Conservation (phyloP, 106 monocot species). For the Cymbidium sinense region DNA sequence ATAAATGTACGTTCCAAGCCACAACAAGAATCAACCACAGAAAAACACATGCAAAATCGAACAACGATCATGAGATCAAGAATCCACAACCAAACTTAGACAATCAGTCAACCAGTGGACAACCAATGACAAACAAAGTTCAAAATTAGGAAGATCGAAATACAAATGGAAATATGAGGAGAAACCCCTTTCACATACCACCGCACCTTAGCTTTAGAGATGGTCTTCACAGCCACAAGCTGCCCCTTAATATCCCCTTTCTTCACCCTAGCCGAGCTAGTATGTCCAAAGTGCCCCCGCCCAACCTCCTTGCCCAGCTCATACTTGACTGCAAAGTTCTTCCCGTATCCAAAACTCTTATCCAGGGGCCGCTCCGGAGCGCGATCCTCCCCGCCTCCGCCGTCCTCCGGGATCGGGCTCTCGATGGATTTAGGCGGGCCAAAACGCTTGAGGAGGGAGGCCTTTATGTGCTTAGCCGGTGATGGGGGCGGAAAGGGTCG, state of each 20-base stretch:
- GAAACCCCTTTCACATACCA: slow-evolving; percentile 20
- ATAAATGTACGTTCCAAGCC: neutral
- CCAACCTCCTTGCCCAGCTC: slow-evolving; percentile 82
- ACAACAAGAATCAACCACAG: neutral
- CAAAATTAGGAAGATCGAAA: neutral
- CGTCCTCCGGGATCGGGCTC: slow-evolving; percentile 51
- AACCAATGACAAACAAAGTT: neutral
- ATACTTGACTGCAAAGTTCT: slow-evolving; percentile 57
- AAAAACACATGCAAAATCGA: neutral
- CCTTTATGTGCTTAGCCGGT: slow-evolving; percentile 48
- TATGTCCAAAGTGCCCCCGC: slow-evolving; percentile 73
- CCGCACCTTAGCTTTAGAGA: slow-evolving; percentile 72
- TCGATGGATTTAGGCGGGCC: slow-evolving; percentile 24
- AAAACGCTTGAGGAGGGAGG: slow-evolving; percentile 27
- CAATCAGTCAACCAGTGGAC: neutral
- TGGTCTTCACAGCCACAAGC: slow-evolving; percentile 67
- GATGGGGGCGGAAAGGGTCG: slow-evolving; percentile 52
- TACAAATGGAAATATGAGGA: neutral
- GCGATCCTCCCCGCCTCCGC: slow-evolving; percentile 13
- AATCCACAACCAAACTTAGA: neutral
- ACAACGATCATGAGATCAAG: neutral
- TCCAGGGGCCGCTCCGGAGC: slow-evolving; percentile 38
- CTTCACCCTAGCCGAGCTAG: slow-evolving; percentile 52
- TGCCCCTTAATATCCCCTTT: slow-evolving; percentile 70
- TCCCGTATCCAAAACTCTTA: slow-evolving; percentile 69